A percentile compares a stretch with the other conserved stretches of the same genome.
These are phyloP conservation scores for Scopulariopsis brevicaulis DNA, from an alignment of 2,329 filamentous ascomycete genomes.

Conservation along the genomic window DNA sequence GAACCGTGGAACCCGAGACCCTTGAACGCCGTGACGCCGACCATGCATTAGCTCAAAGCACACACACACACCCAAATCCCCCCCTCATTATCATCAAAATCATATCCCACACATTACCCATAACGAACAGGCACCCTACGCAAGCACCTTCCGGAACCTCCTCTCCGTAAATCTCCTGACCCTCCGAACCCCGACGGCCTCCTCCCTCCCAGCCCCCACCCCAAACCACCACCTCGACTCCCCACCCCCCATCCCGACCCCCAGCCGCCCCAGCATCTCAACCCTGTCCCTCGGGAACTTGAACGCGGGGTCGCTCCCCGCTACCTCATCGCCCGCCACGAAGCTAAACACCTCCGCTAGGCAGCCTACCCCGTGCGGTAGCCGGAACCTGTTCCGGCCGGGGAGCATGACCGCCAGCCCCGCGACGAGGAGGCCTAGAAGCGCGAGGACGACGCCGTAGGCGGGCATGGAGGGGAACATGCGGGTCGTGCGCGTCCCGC, in stretches of 20 bases:
- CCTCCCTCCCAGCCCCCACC: conserved; percentile 24
- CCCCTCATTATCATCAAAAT: not conserved
- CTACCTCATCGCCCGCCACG: conserved; percentile 53
- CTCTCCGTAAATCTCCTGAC: conserved; percentile 34
- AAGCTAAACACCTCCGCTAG: conserved; percentile 72
- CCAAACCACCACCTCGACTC: conserved; percentile 43
- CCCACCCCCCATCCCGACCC: conserved; percentile 34
- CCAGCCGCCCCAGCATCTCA: conserved; percentile 59
- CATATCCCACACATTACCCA: not conserved
- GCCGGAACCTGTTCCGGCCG: conserved; percentile 44
- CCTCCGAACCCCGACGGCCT: conserved; percentile 31
- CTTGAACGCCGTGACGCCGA: not conserved
- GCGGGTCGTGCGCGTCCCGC: conserved; percentile 32
- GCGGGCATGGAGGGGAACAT: conserved; percentile 66
- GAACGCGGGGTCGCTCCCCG: conserved; percentile 65
- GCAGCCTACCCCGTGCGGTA: conserved; percentile 63
- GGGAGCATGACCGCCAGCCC: conserved; percentile 52
- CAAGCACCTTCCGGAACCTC: conserved; percentile 10
- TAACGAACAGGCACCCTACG: not conserved
- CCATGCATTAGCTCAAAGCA: not conserved
- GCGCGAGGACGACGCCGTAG: conserved; percentile 60
- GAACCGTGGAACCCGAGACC: too few species aligned
- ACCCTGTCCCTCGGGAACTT: conserved; percentile 52
- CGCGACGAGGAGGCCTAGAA: conserved; percentile 60
- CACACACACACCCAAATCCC: not conserved